Conservation (phyloP, 2,329 filamentous ascomycete species). For the Apiospora arundinis region DNA sequence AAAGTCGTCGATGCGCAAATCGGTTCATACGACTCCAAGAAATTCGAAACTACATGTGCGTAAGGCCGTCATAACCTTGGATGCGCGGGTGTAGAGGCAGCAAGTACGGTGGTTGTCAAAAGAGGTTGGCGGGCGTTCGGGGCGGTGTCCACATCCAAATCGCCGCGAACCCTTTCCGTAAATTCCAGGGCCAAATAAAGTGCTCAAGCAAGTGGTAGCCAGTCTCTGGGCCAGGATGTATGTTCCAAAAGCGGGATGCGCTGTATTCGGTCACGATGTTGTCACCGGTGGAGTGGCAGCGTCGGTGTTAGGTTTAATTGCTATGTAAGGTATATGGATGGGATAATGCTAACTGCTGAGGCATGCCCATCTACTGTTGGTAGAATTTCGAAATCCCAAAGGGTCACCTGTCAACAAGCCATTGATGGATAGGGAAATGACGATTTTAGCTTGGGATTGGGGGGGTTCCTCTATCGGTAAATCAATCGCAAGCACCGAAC, state of each 20-base stretch:
- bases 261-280: constrained; percentile 9
- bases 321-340: background rate
- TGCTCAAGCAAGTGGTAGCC: constrained; percentile 3
- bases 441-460: background rate
- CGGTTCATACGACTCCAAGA: constrained; percentile 10
- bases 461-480: constrained; percentile 1
- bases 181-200: constrained; percentile 12
- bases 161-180: background rate
- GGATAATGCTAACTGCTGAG: background rate
- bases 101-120: constrained; percentile 8
- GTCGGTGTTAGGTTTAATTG: background rate
- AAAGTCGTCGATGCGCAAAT: constrained; percentile 6
- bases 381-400: background rate
- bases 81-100: constrained; percentile 6
- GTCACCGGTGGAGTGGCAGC: background rate
- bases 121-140: constrained; percentile 6
- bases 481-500: constrained; percentile 18
- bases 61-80: constrained; percentile 12
- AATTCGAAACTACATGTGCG: constrained; percentile 7
- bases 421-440: constrained; percentile 14
- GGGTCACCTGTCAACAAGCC: constrained; percentile 23
- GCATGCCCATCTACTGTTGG: background rate
- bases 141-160: constrained; percentile 18
- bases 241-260: constrained; percentile 2
- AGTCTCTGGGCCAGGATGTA: background rate